Conservation (phyloP, 176 grass and related monocot species). For the Lolium multiflorum region DNA sequence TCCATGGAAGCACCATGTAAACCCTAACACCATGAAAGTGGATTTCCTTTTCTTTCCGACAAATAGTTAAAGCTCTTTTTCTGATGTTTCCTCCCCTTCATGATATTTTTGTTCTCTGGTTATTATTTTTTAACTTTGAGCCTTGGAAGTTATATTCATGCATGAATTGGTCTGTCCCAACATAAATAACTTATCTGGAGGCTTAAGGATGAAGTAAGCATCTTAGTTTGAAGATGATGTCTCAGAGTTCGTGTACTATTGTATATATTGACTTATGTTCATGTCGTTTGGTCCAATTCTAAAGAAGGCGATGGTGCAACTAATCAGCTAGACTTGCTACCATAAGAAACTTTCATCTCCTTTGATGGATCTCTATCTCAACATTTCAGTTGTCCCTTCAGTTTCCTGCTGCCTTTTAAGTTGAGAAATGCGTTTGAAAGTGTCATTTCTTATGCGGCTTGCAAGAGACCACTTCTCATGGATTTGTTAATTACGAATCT, state of each 20-base stretch:
- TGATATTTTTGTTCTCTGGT: neutral
- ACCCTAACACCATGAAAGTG: slow-evolving; percentile 46
- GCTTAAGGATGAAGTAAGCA: slow-evolving; percentile 24
- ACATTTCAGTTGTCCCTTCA: neutral
- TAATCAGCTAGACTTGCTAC: slow-evolving; percentile 10
- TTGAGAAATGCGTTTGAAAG: slow-evolving; percentile 4
- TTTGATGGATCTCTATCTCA: neutral
- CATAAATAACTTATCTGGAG: neutral
- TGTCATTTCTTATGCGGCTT: neutral
- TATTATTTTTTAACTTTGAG: neutral
- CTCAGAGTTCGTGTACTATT: slow-evolving; percentile 1
- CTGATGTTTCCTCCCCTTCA: neutral
- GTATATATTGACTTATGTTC: slow-evolving; percentile 5
- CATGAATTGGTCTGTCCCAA: slow-evolving; percentile 3
- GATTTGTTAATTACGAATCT: slow-evolving; percentile 24
- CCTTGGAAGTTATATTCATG: slow-evolving; percentile 33
- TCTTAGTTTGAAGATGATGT: slow-evolving; percentile 22
- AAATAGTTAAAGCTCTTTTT: neutral
- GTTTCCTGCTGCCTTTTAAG: neutral
- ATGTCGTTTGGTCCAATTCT: slow-evolving; percentile 24
- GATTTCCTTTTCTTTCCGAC: slow-evolving; percentile 2
- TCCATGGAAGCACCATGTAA: slow-evolving; percentile 61
- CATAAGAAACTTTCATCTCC: neutral
- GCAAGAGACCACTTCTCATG: slow-evolving; percentile 2
- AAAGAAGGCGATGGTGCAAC: slow-evolving; percentile 33